Conservation (phyloP, 75 land plant species). For the Cryptomeria japonica region DNA sequence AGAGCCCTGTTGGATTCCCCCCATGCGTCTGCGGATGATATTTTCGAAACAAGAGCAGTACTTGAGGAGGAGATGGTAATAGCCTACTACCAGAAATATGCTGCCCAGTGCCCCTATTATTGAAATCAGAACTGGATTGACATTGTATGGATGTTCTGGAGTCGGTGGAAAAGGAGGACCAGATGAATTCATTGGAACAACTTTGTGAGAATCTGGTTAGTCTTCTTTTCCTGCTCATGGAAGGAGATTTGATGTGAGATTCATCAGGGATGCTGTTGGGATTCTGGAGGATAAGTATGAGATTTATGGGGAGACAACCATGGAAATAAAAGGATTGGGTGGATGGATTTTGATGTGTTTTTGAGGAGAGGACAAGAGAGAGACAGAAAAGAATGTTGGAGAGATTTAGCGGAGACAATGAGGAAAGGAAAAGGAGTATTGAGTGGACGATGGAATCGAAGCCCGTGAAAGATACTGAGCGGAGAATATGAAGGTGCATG, state of each 20-base stretch:
- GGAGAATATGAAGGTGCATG: too few species aligned
- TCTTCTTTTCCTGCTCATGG: neutral
- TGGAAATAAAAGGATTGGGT: too few species aligned
- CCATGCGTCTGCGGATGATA: neutral
- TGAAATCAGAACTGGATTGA: neutral
- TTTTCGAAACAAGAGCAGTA: neutral
- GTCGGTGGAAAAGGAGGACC: neutral
- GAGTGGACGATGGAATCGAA: too few species aligned
- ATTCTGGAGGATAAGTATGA: neutral
- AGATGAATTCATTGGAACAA: neutral
- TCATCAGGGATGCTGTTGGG: neutral
- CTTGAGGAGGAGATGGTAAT: neutral
- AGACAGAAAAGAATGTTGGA: too few species aligned
- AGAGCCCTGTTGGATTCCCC: neutral
- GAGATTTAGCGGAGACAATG: too few species aligned
- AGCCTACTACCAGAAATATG: neutral
- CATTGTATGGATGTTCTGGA: neutral
- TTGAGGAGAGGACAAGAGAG: too few species aligned
- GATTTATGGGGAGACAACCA: neutral
- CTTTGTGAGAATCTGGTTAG: neutral
- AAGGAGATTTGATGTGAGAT: neutral
- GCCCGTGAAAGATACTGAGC: too few species aligned
- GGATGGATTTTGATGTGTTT: too few species aligned
- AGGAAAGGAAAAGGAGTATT: too few species aligned
- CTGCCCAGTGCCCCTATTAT: neutral